Evolutionary conservation across 1,139 yeast genomes (phyloP), one percentile per base, ranked within the genome.

Genomic region (Yamadazyma membranifaciens): DNA sequence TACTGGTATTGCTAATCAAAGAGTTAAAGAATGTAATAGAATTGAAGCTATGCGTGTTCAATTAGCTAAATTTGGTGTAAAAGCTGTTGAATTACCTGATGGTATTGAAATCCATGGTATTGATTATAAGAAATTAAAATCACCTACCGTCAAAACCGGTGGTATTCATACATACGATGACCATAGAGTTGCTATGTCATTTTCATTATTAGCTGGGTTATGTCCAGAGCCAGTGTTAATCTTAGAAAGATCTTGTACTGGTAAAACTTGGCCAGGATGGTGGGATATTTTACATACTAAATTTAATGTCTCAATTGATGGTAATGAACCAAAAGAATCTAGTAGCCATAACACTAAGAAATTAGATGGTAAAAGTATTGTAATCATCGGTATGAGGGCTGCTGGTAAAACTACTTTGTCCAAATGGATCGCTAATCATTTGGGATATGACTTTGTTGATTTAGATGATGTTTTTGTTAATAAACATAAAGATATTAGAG

Each of bases 231-330:
- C 87, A 3, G 94, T 86, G 1, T 71, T 81, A 50, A 81, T 92
- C 45, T 80, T 84, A 52, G 97, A 91, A 59, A 81, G 98, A 65
- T 76, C 86, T 26, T 88, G 97, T 60, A 94, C 96, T 3, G 95
- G 94, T 44, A 92, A 92, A 68, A 92, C 99, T 0, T 92, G 99
- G 99, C 99, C 99, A 14, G 98, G 98, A 34, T 92, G 98, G 98
- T 92, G 98, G 98, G 99, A 92, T 63, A 76, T 84, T 37, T 72
- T 92, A 48, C 88, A 82, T 56, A 78, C 85, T 42, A 67, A 73
- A 45, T 80, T 92, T 56, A 78, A 81, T 25, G 83, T 79, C 29
- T 60, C 63, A 12, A 63, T 92, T 35, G 83, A 80, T 52, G 98
- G 98, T 17, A 73, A 69, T 54, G 95, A 86, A 54, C 56, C 61